Base-by-base conservation (phyloP, 208 protist genomes). In the Acanthamoeba lenticulata region DNA sequence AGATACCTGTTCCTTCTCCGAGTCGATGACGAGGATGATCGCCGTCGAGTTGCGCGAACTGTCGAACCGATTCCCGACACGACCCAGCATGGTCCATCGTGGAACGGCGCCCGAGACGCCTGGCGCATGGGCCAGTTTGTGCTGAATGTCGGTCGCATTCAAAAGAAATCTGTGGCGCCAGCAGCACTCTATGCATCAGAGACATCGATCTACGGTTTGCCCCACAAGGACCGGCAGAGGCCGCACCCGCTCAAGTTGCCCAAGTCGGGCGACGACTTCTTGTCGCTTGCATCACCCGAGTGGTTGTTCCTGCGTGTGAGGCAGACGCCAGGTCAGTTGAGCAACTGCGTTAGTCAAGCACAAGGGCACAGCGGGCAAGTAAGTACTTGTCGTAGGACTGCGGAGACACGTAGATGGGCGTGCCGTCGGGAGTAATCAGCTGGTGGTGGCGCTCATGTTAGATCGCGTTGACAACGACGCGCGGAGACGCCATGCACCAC, bases 11-110 rank as follows among this genome's bases (percentile, higher is more conserved):
- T 94, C 97, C 5, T 94, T 93, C 45, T 94, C 95, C 17, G 97
- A 96, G 96, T 98, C 96, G 72, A 97, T 96, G 34, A 98, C 62
- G 1, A 98, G 65, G n/a, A 98, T 34, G 86, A 96, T 98, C 29
- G 81, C 88, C 19, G 90, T 91, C 42, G 90, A 85, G 45, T 94
- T 94, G 24, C 65, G 44, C 4, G 17, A 9, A 9, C 32, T 92
- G n/a, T 95, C 60, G 89, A 85, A 94, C 5, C 77, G 44, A 57
- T 95, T 94, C 9, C 55, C 77, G 4, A 94, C 40, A 24, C 77
- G 62, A 17, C 55, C 91, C 19, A 85, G 40, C 49, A 95, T 65
- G 27, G 93, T 69, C 94, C 94, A 95, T 7, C 94, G 72, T 6
- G 94, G 94, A 1, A 49, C 60, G 0, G 55, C 77, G 2, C 94